Base-by-base conservation (phyloP, 129 eudicot genomes). In the Ambrosia artemisiifolia region DNA sequence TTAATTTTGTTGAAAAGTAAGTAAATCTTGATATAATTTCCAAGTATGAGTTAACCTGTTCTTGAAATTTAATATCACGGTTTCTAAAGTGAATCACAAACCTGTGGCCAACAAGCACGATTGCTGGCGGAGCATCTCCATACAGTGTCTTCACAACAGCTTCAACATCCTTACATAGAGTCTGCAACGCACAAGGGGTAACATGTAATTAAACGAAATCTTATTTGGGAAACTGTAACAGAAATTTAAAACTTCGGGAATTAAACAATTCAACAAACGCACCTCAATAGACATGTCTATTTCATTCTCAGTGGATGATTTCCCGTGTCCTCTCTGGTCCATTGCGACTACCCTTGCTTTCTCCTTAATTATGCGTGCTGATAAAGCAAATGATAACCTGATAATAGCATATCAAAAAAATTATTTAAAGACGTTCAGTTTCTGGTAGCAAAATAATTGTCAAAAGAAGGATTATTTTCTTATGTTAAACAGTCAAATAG, bases 281-380 rank as follows among this genome's bases (percentile, higher is more conserved):
- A 94, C 99, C 93, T 88, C 99, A 83, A 88, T 80, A 20, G 97
- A 90, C 78, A 95, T 82, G 72, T 95, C 96, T 11, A 95, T 61
- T 67, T 95, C 97, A 83, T 95, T 85, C 65, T 90, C 97, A 13
- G 99, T 86, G 63, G 82, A 81, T 73, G 99, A 82, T 73, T 95
- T 95, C 62, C 99, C 99, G 71, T 95, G 99, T 51, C 99, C 99
- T 85, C 99, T 81, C 73, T 86, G 72, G 83, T 95, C 99, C 99
- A 95, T 76, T 44, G 99, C 94, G 63, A 95, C 96, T 33, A 95
- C 85, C 64, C 97, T 81, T 70, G 90, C 97, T 76, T 95, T 88
- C 53, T 95, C 96, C 84, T 95, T 95, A 6, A 95, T 88, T 71
- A 64, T 69, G 3, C 79, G 73, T 2, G 99, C 79, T 74, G 97